Evolutionary conservation across 495 filamentous ascomycete species (phyloP), one percentile per base, ranked within the genome.

Genomic region (Penicillium atrosanguineum): DNA sequence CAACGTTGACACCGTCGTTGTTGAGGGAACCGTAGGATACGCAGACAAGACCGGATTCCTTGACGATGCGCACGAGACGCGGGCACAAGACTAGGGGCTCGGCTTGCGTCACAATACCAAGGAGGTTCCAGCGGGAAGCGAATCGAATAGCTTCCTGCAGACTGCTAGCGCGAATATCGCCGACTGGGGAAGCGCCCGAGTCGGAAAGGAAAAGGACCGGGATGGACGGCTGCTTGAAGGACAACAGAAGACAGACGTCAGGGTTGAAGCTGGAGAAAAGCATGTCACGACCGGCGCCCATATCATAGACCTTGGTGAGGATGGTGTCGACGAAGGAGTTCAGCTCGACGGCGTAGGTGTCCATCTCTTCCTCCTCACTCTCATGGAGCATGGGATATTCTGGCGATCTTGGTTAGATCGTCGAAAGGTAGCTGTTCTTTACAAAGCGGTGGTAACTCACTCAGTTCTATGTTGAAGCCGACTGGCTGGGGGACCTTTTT

Each of bases 391-490:
- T 97, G 19, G 95, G 95, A 68, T 99, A 99, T 68, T 97, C 80
- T 83, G 50, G 59, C 56, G 58, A 61, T 38, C 56, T 48, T 16
- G 40, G 63, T 68, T 61, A 70, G 65, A 68, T 67, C 55, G 53
- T 60, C 62, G 11, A 60, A 55, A 55, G 56, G 52, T 60, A 67
- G 46, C 53, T 60, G 61, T 49, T 63, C 60, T 64, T 65, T 55
- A 12, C 28, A 23, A 23, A 41, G 48, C 36, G 12, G 11, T 44
- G 28, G 36, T 20, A 57, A 75, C 80, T 67, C 69, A 83, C 81
- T 99, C 79, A 99, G 86, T 76, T 99, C 95, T 57, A 99, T 95
- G 67, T 99, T 97, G 79, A 99, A 97, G 11, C 94, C 91, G 28
- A 96, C 83, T 11, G 75, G 78, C 38, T 86, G 78, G 1, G 90